A percentile compares a stretch with the other conserved stretches of the same genome.
phyloP scores from a whole-genome alignment of 2,329 filamentous ascomycete genomes.

The Xylariaceae sp. region DNA sequence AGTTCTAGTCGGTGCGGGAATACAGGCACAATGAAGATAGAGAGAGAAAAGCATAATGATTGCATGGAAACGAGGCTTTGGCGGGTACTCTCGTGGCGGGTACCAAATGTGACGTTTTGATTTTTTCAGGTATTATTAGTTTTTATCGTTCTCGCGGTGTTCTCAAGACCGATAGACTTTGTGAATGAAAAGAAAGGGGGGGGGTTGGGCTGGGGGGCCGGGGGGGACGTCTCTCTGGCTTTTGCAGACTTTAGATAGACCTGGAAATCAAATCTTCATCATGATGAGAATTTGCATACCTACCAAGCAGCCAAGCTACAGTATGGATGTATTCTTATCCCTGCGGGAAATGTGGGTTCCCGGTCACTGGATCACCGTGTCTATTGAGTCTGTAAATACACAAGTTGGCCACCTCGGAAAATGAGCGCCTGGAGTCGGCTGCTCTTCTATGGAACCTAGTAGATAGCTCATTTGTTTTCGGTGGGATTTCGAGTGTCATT shows the following conservation, averaged over 20 bases:
- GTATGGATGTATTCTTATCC: no score
- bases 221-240: background rate
- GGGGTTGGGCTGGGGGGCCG: no score
- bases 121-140: conserved; percentile 6
- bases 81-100: conserved; percentile 16
- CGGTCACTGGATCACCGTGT: background rate
- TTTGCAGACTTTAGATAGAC: conserved; percentile 21
- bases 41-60: conserved; percentile 18
- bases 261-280: conserved; percentile 12
- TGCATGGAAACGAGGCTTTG: conserved; percentile 16
- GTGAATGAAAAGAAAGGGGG: no score
- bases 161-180: conserved; percentile 22
- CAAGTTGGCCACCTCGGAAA: no score
- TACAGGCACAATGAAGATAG: conserved; percentile 9
- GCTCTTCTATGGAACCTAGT: no score
- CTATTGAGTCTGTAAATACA: no score
- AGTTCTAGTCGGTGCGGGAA: background rate
- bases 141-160: conserved; percentile 9
- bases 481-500: no score
- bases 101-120: conserved; percentile 6
- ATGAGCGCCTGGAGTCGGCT: no score
- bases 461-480: no score
- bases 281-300: background rate
- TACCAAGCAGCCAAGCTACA: no score
- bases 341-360: background rate